Evolutionary conservation across 345 rosid genomes (phyloP).

Genomic region (Corymbia maculata): DNA sequence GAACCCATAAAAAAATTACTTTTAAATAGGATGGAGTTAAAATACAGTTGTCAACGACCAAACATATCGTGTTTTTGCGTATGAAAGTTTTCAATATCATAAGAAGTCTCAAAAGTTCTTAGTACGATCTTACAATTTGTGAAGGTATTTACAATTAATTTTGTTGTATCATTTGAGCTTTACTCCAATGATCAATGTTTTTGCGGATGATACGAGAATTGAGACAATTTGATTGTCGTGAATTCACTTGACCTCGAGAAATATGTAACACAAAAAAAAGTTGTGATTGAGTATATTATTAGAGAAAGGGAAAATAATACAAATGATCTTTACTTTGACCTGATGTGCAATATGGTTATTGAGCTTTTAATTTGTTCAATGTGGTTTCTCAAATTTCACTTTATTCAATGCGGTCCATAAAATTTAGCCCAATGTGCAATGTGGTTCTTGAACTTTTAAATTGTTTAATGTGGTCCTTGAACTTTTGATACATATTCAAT

Average conservation of each 20-base stretch:
- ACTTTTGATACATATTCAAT: too few species aligned
- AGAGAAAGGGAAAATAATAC: neutral
- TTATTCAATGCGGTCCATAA: too few species aligned
- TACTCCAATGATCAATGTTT: neutral
- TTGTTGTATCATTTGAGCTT: neutral
- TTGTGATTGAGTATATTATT: neutral
- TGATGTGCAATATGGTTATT: neutral
- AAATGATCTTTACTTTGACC: neutral
- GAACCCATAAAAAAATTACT: neutral
- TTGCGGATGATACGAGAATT: neutral
- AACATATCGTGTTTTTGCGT: neutral
- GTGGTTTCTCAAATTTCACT: rapidly evolving
- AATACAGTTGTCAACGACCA: neutral
- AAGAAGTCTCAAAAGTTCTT: neutral
- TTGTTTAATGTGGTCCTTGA: too few species aligned
- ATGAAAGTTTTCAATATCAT: neutral
- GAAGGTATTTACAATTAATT: neutral
- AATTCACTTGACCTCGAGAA: neutral
- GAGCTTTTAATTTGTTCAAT: too few species aligned
- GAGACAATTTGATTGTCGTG: neutral
- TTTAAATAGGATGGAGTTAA: neutral
- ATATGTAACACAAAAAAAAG: neutral
- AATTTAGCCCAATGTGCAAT: too few species aligned
- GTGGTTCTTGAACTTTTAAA: too few species aligned
- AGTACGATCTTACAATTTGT: neutral